Conservation (phyloP, 1,284 basidiomycete genomes). For the Trichosporon sp. region DNA sequence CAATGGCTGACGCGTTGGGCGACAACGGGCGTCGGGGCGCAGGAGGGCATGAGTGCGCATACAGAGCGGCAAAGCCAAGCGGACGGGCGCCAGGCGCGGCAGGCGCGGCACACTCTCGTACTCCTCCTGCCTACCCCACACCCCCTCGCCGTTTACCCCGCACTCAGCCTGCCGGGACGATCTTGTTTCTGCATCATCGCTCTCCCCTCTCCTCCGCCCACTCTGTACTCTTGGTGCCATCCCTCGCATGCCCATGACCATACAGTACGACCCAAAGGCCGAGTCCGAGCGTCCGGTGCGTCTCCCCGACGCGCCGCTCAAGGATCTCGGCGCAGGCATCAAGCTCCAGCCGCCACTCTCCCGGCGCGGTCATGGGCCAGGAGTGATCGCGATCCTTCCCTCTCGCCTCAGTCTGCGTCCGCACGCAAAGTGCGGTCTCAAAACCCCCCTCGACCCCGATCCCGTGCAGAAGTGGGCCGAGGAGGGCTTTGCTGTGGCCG, state of each 20-base stretch:
- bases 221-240: not conserved
- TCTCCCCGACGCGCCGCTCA: constrained; percentile 1
- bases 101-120: no score
- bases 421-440: constrained; percentile 5
- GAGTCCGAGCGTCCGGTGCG: constrained; percentile 5
- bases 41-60: no score
- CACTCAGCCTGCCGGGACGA: not conserved
- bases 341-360: constrained; percentile 17
- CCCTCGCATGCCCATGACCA: constrained; percentile 1
- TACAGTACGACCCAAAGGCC: constrained; percentile 6
- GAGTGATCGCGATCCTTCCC: constrained; percentile 15
- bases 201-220: not conserved
- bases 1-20: no score
- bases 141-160: not conserved
- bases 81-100: no score
- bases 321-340: constrained; percentile 4
- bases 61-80: not conserved
- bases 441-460: constrained; percentile 18
- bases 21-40: no score
- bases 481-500: constrained; percentile 20
- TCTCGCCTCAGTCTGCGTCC: constrained; percentile 11
- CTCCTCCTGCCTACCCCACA: no score
- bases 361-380: constrained; percentile 16
- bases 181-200: not conserved
- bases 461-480: constrained; percentile 22